Evolutionary conservation across 352 stramenopile genomes (phyloP).

Genomic region (Globisporangium acanthophoron): DNA sequence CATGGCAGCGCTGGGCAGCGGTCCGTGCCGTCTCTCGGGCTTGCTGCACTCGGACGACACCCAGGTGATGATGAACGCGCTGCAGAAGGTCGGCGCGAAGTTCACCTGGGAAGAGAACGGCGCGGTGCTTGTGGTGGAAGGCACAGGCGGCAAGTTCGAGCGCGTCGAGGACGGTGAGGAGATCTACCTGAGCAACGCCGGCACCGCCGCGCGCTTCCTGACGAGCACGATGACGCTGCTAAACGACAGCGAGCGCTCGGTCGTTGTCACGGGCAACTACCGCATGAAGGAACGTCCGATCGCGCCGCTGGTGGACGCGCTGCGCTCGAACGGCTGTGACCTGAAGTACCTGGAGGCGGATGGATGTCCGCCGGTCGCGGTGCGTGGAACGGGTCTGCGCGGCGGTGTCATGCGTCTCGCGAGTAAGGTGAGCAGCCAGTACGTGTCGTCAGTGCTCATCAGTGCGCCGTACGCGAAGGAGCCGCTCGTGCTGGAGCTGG

Average conservation of each 20-base stretch:
- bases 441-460: conserved; percentile 96
- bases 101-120: conserved; percentile 79
- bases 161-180: conserved; percentile 40
- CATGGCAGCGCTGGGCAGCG: conserved; percentile 90
- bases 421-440: conserved; percentile 94
- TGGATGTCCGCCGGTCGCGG: conserved; percentile 69
- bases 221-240: conserved; percentile 87
- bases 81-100: conserved; percentile 88
- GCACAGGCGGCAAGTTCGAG: conserved; percentile 63
- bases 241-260: conserved; percentile 26
- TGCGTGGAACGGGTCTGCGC: conserved; percentile 65
- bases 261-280: conserved; percentile 91
- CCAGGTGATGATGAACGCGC: conserved; percentile 95
- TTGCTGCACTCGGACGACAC: conserved; percentile 97
- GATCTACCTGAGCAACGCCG: conserved; percentile 86
- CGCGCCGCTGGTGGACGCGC: conserved; percentile 91
- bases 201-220: conserved; percentile 94
- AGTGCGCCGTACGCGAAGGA: conserved; percentile 85
- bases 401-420: conserved; percentile 83
- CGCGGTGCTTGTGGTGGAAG: conserved; percentile 66
- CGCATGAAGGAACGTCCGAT: conserved; percentile 98
- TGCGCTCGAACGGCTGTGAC: conserved; percentile 85
- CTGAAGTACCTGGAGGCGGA: conserved; percentile 61
- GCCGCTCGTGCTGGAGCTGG: conserved; percentile 86
- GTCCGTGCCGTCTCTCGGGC: conserved; percentile 80